Percentiles rank a stretch among this genome's conserved stretches.
These are phyloP conservation scores for Penicillium sp. DNA, from an alignment of 2,329 filamentous ascomycete genomes.

Conservation along the genomic window DNA sequence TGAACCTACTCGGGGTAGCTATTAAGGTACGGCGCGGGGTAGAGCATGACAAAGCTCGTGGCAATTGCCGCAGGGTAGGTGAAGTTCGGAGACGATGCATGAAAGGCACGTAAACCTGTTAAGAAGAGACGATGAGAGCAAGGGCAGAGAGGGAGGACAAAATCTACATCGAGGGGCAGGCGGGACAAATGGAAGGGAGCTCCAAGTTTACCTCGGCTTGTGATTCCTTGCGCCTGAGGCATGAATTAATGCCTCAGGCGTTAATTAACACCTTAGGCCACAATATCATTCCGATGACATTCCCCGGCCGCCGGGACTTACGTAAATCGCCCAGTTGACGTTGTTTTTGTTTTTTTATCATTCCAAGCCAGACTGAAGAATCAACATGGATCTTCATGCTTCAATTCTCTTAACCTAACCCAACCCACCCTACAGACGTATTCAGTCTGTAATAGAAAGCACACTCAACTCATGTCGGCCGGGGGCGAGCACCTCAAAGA, in stretches of 20 bases:
- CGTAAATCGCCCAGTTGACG: conserved; percentile 11
- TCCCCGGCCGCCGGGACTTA: conserved; percentile 5
- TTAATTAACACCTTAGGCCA: not conserved
- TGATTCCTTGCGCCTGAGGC: not conserved
- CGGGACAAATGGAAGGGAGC: not conserved
- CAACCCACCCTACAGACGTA: not conserved
- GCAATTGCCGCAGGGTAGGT: conserved; percentile 5
- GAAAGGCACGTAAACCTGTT: not conserved
- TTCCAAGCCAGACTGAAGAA: conserved; percentile 7
- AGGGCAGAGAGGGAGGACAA: not conserved
- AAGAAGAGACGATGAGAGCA: not conserved
- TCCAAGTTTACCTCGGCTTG: conserved; percentile 1
- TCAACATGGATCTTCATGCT: conserved; percentile 2
- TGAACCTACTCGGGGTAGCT: conserved; percentile 5
- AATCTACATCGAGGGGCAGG: not conserved
- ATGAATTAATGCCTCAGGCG: not conserved
- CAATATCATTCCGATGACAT: not conserved
- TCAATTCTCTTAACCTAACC: not conserved
- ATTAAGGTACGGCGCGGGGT: conserved; percentile 8
- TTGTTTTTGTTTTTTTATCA: conserved; percentile 9
- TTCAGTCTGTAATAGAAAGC: conserved; percentile 10
- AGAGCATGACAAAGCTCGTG: conserved; percentile 3
- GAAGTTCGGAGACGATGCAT: conserved; percentile 9
- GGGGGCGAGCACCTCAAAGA: conserved; percentile 57
- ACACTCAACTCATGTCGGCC: conserved; percentile 52